phyloP scores from a whole-genome alignment of 371 early-diverging fungal genomes.

The Rhizopus microsporus region DNA sequence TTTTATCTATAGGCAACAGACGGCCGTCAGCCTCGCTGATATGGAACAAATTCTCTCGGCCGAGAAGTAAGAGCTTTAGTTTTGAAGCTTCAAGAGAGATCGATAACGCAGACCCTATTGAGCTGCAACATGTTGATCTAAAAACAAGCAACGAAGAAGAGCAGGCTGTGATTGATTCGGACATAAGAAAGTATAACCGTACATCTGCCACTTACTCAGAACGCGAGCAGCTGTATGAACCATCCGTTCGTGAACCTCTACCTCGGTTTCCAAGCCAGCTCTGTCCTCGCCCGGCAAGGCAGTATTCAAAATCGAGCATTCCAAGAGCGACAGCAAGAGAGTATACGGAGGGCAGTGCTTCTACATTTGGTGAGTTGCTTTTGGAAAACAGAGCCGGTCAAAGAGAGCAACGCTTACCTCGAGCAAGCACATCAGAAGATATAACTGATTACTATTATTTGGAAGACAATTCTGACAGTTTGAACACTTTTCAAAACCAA shows the following conservation, averaged over 20 bases:
- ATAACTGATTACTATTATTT: no score
- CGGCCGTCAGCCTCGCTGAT: neutral
- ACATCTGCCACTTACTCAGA: neutral
- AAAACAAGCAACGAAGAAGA: neutral
- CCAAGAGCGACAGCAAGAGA: no score
- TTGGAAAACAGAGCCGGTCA: no score
- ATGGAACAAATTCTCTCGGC: neutral
- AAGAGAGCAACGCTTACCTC: no score
- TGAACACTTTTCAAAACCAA: no score
- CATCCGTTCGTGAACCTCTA: no score
- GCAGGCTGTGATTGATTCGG: neutral
- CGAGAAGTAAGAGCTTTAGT: constrained; percentile 1
- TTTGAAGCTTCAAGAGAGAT: neutral
- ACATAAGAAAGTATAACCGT: neutral
- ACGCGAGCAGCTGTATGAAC: neutral
- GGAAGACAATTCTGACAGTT: no score
- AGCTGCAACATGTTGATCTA: neutral
- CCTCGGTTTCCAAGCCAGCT: neutral
- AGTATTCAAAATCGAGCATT: neutral
- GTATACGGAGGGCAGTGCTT: no score
- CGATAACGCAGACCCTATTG: neutral
- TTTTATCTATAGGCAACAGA: neutral
- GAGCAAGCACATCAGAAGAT: no score
- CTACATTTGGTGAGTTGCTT: no score
- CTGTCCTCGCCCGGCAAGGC: constrained; percentile 5